Base-by-base conservation (phyloP, 1,284 basidiomycete genomes). In the Thecaphora thlaspeos region DNA sequence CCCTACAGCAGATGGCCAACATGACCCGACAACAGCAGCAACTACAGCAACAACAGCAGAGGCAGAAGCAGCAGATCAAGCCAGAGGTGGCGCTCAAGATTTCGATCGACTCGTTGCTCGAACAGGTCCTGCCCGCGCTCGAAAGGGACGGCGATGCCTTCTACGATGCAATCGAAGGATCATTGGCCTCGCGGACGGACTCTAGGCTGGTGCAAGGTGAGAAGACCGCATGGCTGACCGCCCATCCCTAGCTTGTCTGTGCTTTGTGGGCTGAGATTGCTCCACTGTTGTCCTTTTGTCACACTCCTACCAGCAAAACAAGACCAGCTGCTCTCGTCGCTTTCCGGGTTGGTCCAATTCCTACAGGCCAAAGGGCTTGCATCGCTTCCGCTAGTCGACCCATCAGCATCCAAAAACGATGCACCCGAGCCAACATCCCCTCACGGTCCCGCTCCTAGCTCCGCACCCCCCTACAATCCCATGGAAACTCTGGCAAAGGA, bases 71-170 rank as follows among this genome's bases (percentile, higher is more conserved):
- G 21, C 18, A 19, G 5, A 11, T 22, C 10, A 4, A 5, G 18
- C 38, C 38, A 8, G 18, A 40, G 15, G 21, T 22, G 9, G 9
- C 38, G 4, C 38, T 40, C 18, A 19, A 22, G 8, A 11, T 41
- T 1, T 42, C 57, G 7, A 21, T 65, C 19, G 37, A 46, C 2
- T 46, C 51, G 22, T 28, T 65, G 8, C 48, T 57, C 19, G 46
- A 48, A 2, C 44, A 46, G 2, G 36, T 65, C 21, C 19, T 65
- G 26, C 34, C 48, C 18, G 53, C 40, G 15, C 22, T 65, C 15
- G 58, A 61, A 28, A 43, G 42, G 8, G 54, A 61, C 4, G 51
- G 51, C 15, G 54, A 65, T 24, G 48, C 41, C 5, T 65, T 51
- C 41, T 65, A 61, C 15, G 58, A 65, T 41, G 46, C 51, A 4